Evolutionary conservation across 106 monocot species (phyloP).

Genomic region (Xerophyta viscosa): DNA sequence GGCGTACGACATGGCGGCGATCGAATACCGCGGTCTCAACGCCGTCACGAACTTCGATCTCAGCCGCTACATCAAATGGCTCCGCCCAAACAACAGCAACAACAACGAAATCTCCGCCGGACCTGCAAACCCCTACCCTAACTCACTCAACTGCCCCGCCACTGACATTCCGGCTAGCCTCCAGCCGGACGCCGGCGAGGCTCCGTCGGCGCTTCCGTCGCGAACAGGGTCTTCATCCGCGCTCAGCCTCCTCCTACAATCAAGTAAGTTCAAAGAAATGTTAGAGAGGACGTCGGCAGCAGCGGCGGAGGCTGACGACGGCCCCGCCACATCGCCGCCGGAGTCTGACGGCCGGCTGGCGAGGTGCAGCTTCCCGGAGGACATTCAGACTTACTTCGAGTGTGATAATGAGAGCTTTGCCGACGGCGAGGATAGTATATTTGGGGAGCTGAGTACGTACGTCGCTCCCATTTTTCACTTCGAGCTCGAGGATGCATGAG

Average conservation of each 20-base stretch:
- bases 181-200: background rate
- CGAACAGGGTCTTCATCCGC: conserved; percentile 37
- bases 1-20: conserved; percentile 91
- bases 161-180: background rate
- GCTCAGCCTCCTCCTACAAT: conserved; percentile 27
- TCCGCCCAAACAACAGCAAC: conserved; percentile 14
- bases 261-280: conserved; percentile 41
- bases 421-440: conserved; percentile 39
- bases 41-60: conserved; percentile 86
- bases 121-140: background rate
- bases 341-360: conserved; percentile 13
- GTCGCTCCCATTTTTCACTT: conserved; percentile 39
- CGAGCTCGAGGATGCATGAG: too few relatives aligned
- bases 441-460: conserved; percentile 44
- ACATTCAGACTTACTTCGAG: conserved; percentile 64
- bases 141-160: background rate
- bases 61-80: conserved; percentile 60
- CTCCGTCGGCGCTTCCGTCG: background rate
- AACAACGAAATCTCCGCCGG: background rate
- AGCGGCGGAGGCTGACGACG: too few relatives aligned
- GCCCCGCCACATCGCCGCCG: background rate
- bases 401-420: conserved; percentile 11
- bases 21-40: conserved; percentile 76
- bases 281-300: conserved; percentile 18
- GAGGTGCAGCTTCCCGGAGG: conserved; percentile 45